A percentile compares a stretch with the other conserved stretches of the same genome.
These are phyloP conservation scores for Trichosanthes truncata DNA, from an alignment of 306 rosid genomes.

Conservation along the genomic window DNA sequence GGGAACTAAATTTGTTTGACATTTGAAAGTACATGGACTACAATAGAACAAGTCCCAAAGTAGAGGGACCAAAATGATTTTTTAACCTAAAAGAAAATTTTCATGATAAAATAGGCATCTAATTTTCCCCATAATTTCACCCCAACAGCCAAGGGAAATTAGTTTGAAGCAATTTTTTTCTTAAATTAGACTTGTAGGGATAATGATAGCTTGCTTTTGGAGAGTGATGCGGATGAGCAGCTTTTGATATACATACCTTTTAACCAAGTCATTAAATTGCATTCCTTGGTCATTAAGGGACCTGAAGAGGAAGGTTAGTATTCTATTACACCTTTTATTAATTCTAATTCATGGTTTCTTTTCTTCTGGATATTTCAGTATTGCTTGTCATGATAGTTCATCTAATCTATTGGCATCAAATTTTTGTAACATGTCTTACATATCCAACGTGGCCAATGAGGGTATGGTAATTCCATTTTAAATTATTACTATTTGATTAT, in stretches of 20 bases:
- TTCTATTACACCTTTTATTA: not conserved
- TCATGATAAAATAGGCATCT: not conserved
- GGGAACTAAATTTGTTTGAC: not conserved
- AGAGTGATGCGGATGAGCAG: conserved; percentile 98
- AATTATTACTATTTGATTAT: not conserved
- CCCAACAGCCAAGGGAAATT: not conserved
- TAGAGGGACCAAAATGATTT: not conserved
- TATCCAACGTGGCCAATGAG: not conserved
- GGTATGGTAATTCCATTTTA: not conserved
- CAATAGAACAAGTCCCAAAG: not conserved
- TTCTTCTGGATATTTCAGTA: not conserved
- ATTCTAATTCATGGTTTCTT: not conserved
- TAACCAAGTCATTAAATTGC: conserved; percentile 72
- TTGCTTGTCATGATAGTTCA: not conserved
- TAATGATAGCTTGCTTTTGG: conserved; percentile 79
- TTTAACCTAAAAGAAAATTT: not conserved
- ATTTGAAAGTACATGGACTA: not conserved
- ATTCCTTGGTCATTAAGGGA: conserved; percentile 59
- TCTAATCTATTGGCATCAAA: not conserved
- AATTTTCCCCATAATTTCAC: not conserved
- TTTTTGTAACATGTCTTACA: not conserved
- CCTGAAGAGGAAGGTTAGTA: conserved; percentile 83
- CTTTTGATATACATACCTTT: conserved; percentile 87
- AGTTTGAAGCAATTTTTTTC: not conserved
- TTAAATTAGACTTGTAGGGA: conserved; percentile 75